Conservation (phyloP, 371 early-diverging fungal genomes). For the Mucor sp. region DNA sequence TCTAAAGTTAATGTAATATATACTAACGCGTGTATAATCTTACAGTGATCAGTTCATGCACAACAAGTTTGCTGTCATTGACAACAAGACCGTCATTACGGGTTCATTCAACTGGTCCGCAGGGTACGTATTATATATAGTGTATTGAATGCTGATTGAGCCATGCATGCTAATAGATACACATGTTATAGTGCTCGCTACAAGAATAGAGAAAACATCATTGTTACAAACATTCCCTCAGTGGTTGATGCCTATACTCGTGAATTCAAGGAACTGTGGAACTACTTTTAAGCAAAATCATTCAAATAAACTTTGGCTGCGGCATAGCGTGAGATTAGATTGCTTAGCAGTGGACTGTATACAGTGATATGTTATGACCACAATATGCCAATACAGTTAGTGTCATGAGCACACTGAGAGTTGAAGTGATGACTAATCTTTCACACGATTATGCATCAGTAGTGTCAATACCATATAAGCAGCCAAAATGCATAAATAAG, state of each 20-base stretch:
- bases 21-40: no score
- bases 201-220: conserved; percentile 60
- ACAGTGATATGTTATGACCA: no score
- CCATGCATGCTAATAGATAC: background rate
- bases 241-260: conserved; percentile 48
- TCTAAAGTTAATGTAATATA: no score
- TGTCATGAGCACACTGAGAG: no score
- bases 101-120: conserved; percentile 58
- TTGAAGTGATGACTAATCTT: no score
- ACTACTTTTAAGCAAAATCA: conserved; percentile 28
- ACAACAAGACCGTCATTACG: conserved; percentile 45
- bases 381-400: no score
- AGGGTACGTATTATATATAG: conserved; percentile 28
- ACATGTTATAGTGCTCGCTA: conserved; percentile 48
- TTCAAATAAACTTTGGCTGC: background rate
- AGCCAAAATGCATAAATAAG: background rate
- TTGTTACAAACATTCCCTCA: conserved; percentile 58
- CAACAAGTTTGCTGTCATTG: conserved; percentile 69
- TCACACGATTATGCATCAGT: no score
- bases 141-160: background rate
- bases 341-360: no score
- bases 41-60: conserved; percentile 60
- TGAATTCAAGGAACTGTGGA: conserved; percentile 64
- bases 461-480: no score
- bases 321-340: background rate